A percentile compares a stretch with the other conserved stretches of the same genome.
phyloP scores from a whole-genome alignment of 768 basidiomycete species.

The Suillus weaverae region DNA sequence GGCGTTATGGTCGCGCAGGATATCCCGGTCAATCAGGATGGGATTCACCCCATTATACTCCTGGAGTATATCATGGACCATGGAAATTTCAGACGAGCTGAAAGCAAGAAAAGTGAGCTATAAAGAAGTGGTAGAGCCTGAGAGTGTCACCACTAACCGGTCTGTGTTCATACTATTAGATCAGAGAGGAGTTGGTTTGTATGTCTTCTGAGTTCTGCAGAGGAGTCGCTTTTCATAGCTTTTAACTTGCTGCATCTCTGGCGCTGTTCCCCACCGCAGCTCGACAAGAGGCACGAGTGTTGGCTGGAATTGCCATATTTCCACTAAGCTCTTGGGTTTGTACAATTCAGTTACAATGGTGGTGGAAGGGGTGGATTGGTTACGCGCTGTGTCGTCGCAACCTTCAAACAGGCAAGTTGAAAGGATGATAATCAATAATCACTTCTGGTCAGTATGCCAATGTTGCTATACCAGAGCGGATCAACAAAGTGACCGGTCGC shows the following conservation, averaged over 20 bases:
- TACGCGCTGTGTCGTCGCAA: background rate
- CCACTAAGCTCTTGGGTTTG: background rate
- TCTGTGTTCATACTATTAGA: background rate
- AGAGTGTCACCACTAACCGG: background rate
- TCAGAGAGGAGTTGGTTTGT: background rate
- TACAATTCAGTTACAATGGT: background rate
- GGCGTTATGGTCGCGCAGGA: background rate
- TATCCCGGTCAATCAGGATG: background rate
- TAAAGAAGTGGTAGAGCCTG: background rate
- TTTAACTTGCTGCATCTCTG: background rate
- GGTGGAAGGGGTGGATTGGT: background rate
- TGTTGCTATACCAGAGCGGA: background rate
- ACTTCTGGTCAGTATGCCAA: background rate
- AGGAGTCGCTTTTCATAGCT: too few species aligned
- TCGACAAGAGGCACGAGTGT: background rate
- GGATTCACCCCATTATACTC: background rate
- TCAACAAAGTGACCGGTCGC: background rate
- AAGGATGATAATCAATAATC: background rate
- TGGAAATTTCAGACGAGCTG: background rate
- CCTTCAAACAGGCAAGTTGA: background rate
- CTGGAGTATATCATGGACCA: background rate
- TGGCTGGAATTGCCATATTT: background rate
- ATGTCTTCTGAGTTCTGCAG: background rate
- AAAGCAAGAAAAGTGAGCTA: background rate
- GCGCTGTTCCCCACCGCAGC: background rate